Conservation (phyloP, 805 yeast genomes). For the Kuraishia ogatae region DNA sequence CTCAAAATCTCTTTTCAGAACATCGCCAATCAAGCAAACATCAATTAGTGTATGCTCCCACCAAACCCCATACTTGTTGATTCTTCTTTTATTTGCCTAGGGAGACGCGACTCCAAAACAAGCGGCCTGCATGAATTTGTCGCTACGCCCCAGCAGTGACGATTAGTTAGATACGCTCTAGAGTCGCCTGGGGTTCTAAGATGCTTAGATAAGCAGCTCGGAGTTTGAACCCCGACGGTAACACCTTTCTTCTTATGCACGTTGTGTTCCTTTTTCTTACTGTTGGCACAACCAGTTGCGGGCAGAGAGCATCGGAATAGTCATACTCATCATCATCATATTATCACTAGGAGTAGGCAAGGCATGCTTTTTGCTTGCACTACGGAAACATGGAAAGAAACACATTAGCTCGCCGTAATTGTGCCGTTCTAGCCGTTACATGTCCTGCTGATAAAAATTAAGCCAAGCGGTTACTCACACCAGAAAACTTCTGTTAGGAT, state of each 20-base stretch:
- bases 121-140: not conserved
- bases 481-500: too few species aligned
- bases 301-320: not conserved
- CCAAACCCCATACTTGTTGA: too few species aligned
- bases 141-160: not conserved
- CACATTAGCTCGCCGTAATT: too few species aligned
- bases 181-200: too few species aligned
- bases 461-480: too few species aligned
- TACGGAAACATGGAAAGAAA: not conserved
- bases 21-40: too few species aligned
- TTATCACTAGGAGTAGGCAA: not conserved
- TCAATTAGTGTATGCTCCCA: too few species aligned
- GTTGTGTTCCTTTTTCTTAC: not conserved
- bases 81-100: not conserved
- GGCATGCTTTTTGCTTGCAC: not conserved
- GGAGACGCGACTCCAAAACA: not conserved
- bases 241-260: not conserved
- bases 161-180: too few species aligned
- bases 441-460: not conserved
- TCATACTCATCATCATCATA: not conserved
- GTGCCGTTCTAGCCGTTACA: not conserved
- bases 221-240: not conserved
- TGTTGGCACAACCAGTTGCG: not conserved
- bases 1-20: too few species aligned
- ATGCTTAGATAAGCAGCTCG: not conserved